Base-by-base conservation (phyloP, 441 rosid genomes). In the Adansonia madagascariensis region DNA sequence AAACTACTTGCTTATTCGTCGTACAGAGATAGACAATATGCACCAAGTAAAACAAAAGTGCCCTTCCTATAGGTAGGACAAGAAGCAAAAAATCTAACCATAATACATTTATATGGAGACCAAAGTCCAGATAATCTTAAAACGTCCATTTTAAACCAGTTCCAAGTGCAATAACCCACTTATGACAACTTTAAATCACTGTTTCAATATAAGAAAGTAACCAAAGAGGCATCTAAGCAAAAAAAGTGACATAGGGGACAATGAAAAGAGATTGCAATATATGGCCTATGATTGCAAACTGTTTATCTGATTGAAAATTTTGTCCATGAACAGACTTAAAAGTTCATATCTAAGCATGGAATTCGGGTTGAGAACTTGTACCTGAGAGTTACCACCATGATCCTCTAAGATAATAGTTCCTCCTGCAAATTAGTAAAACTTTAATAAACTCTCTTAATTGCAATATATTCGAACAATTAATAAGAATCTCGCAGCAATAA, bases 381-480 rank as follows among this genome's bases (percentile, higher is more conserved):
- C 66, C 65, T 61, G 65, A 61, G 65, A 61, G 41, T 24, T 22
- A 60, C 41, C 41, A 57, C 80, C 83, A 10, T 76, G 90, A 84
- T 88, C 86, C 60, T 90, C 97, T 14, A 53, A 49, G 53, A 82
- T 89, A 80, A 85, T 88, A 80, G 80, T 80, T 75, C 79, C 86
- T 79, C 89, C 98, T 91, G 87, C 74, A 88, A 84, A 71, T 35
- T 71, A 43, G 75, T 47, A 62, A 70, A 76, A 18, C 65, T 35
- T 57, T 12, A 49, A 60, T 47, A 71, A 7, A 72, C 17, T 5
- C 3, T 76, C 74, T 52, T 31, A 79, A 24, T 53, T 70, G 52
- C 14, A 47, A 77, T 73, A 71, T 73, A 24, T 35, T 35, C 8
- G 73, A 65, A 66, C 15, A 53, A 46, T 31, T 44, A n/a, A 59